Evolutionary conservation across 225 moss, liverwort and hornwort genomes (phyloP).

Genomic region (Ulota crispa): DNA sequence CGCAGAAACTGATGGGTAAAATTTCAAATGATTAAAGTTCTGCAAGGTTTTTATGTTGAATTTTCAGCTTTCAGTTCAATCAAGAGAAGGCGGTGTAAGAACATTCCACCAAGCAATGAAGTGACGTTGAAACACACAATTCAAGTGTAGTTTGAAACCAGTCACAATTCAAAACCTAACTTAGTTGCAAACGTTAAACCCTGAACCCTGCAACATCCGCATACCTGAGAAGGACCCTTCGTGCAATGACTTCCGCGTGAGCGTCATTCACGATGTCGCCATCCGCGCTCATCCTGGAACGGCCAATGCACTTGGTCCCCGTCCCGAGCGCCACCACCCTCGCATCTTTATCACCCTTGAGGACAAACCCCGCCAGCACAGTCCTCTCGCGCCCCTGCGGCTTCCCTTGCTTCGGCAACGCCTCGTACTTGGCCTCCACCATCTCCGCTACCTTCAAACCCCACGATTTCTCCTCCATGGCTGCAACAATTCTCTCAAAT

Average conservation of each 20-base stretch:
- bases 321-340: conserved; percentile 78
- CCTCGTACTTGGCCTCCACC: conserved; percentile 70
- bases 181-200: background rate
- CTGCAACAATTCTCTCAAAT: background rate
- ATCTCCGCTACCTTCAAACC: conserved; percentile 49
- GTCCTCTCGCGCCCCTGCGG: conserved; percentile 91
- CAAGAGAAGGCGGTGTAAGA: background rate
- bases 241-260: conserved; percentile 88
- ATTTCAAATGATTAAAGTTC: background rate
- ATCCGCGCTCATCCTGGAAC: conserved; percentile 66
- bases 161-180: background rate
- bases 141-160: background rate
- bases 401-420: conserved; percentile 83
- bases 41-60: background rate
- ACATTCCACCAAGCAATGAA: background rate
- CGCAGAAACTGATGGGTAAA: background rate
- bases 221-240: conserved; percentile 81
- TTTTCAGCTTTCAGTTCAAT: background rate
- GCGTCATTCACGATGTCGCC: conserved; percentile 90
- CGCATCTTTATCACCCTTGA: conserved; percentile 28
- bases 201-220: background rate
- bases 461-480: conserved; percentile 42
- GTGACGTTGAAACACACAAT: background rate
- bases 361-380: conserved; percentile 84
- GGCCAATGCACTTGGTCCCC: conserved; percentile 93